Base-by-base conservation (phyloP, 2,329 filamentous ascomycete genomes). In the Plenodomus biglobosus region DNA sequence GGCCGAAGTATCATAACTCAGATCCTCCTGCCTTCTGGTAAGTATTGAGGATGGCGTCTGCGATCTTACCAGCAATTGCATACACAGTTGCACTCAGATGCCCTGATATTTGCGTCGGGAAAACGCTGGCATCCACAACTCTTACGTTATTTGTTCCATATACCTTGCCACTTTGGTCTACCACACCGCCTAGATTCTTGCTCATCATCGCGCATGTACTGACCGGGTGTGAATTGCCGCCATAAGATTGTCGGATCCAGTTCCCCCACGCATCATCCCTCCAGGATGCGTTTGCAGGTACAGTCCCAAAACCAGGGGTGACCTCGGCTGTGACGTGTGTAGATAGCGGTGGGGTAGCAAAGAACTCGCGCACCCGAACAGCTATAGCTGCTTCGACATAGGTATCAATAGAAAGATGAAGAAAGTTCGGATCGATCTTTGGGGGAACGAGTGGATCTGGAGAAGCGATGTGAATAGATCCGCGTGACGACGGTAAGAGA, bases 361-460 rank as follows among this genome's bases (percentile, higher is more conserved):
- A 65, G 11, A 70, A 58, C 20, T 68, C 50, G 6, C 70, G 66
- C 3, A 67, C 53, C 18, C 61, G 68, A 41, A 68, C 58, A 18
- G 70, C 68, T 2, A 60, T 59, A 2, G 62, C 67, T 2, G 69
- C 59, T 50, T 74, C 72, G 7, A 72, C 55, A 5, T 55, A 49
- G 1, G 60, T 49, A 44, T 77, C 74, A 24, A 71, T 69, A 2
- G 71, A 66, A 8, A 76, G 63, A 42, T 71, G 66, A 54, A 76
- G 71, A 55, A 73, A 76, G 41, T 71, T 71, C 2, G 75, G 74
- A 46, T 77, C 62, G 54, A 78, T 73, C 15, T 35, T 42, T 0
- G 77, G 75, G 6, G 65, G 52, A 30, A 69, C 48, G 17, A 67
- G 61, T 2, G 69, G 66, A 16, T 73, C 61, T 8, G 63, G 22